phyloP scores from a whole-genome alignment of 2,329 filamentous ascomycete genomes.

The Aspergillus sp. region DNA sequence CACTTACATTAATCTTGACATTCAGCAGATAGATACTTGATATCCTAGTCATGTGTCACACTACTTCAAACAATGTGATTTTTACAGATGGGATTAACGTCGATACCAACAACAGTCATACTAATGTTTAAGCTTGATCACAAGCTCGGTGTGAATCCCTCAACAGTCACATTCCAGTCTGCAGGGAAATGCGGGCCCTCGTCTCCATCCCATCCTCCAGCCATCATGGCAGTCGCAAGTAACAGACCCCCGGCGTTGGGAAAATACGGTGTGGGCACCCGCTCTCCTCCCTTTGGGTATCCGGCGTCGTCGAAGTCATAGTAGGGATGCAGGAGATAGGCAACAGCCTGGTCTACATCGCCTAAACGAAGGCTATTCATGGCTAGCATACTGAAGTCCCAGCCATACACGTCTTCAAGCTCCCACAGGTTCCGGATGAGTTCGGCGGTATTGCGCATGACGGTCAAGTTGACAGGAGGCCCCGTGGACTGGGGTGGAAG shows the following conservation, averaged over 20 bases:
- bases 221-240: conserved; percentile 57
- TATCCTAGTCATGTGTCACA: too few relatives aligned
- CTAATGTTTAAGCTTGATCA: not conserved
- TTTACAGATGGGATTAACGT: too few relatives aligned
- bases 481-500: conserved; percentile 37
- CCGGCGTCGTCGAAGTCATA: conserved; percentile 59
- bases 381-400: conserved; percentile 50
- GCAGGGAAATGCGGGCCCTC: not conserved
- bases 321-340: conserved; percentile 48
- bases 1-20: too few relatives aligned
- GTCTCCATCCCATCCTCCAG: conserved; percentile 54
- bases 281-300: conserved; percentile 50
- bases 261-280: conserved; percentile 60
- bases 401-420: conserved; percentile 45
- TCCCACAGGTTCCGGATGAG: conserved; percentile 45
- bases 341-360: conserved; percentile 43
- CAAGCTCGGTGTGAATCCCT: not conserved
- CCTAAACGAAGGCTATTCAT: conserved; percentile 48
- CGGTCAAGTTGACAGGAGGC: conserved; percentile 36
- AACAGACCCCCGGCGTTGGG: conserved; percentile 53
- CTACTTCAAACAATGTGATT: too few relatives aligned
- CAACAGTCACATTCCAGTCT: not conserved
- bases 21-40: not conserved
- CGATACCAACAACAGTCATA: too few relatives aligned
- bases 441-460: conserved; percentile 39